Evolutionary conservation across 1,284 basidiomycete genomes (phyloP).

Genomic region (Pyrrhoderma lamaoense): DNA sequence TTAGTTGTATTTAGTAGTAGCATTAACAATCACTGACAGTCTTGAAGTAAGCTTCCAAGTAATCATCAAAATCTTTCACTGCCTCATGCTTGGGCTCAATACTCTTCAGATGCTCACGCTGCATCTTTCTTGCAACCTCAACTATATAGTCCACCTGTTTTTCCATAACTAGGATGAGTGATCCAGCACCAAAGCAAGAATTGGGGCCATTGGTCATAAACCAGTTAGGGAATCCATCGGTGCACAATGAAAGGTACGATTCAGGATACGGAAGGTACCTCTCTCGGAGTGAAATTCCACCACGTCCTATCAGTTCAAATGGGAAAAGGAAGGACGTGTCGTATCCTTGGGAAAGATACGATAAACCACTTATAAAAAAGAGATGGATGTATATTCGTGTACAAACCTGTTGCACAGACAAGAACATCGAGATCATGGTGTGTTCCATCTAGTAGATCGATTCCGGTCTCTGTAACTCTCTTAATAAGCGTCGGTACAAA

Average conservation of each 20-base stretch:
- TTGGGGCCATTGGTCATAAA: conserved; percentile 52
- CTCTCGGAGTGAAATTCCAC: conserved; percentile 39
- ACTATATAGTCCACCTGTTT: conserved; percentile 47
- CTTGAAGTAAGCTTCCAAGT: conserved; percentile 46
- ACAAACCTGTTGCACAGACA: conserved; percentile 46
- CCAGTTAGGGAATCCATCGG: conserved; percentile 59
- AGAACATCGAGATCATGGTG: conserved; percentile 50
- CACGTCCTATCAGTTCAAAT: conserved; percentile 46
- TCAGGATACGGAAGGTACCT: conserved; percentile 45
- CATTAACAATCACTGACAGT: conserved; percentile 28
- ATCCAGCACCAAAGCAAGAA: conserved; percentile 42
- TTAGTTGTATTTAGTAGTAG: too few species aligned
- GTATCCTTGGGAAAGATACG: conserved; percentile 39
- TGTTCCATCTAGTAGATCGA: conserved; percentile 48
- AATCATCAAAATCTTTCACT: conserved; percentile 50
- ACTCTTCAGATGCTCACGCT: conserved; percentile 50
- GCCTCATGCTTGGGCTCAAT: conserved; percentile 49
- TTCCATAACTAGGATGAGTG: conserved; percentile 45
- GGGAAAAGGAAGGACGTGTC: conserved; percentile 45
- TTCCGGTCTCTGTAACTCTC: conserved; percentile 43
- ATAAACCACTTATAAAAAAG: background rate
- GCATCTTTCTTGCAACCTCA: conserved; percentile 45
- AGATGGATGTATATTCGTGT: background rate
- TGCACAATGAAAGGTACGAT: conserved; percentile 47
- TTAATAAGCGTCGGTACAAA: conserved; percentile 46